Evolutionary conservation across 1,139 yeast genomes (phyloP).

Genomic region (Zygosaccharomyces pseudobailii): DNA sequence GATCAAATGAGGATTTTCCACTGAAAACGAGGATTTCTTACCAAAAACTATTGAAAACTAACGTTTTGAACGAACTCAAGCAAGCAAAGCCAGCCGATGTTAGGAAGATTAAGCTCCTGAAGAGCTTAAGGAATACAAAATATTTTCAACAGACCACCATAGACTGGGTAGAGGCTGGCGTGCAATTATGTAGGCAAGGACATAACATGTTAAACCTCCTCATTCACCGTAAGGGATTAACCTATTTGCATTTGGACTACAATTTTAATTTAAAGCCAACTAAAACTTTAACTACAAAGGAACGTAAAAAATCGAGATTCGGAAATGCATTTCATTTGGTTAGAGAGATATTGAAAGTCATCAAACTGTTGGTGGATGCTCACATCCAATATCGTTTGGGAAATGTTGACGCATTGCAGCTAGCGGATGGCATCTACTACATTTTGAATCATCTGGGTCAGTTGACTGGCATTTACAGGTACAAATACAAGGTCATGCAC

Average conservation of each 20-base stretch:
- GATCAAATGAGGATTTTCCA: conserved; percentile 55
- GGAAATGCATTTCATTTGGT: conserved; percentile 95
- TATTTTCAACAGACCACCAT: conserved; percentile 87
- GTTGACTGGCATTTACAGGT: conserved; percentile 91
- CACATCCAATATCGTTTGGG: conserved; percentile 91
- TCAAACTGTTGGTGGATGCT: conserved; percentile 84
- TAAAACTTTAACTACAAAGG: conserved; percentile 92
- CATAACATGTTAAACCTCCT: conserved; percentile 86
- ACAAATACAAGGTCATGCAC: conserved; percentile 97
- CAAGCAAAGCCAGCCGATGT: conserved; percentile 38
- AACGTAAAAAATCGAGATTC: conserved; percentile 89
- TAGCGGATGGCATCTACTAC: conserved; percentile 92
- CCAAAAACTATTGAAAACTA: conserved; percentile 74
- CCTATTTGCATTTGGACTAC: conserved; percentile 89
- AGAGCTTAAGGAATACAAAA: conserved; percentile 68
- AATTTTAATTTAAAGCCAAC: conserved; percentile 96
- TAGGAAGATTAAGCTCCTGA: conserved; percentile 56
- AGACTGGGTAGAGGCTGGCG: conserved; percentile 98
- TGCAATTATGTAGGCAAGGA: conserved; percentile 91
- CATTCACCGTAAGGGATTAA: conserved; percentile 86
- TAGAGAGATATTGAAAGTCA: conserved; percentile 77
- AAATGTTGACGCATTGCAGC: conserved; percentile 84
- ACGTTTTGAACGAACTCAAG: conserved; percentile 70
- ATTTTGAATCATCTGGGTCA: conserved; percentile 91
- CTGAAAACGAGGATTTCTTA: conserved; percentile 79